phyloP scores from a whole-genome alignment of 495 filamentous ascomycete genomes.

The Ascodesmis nigricans region DNA sequence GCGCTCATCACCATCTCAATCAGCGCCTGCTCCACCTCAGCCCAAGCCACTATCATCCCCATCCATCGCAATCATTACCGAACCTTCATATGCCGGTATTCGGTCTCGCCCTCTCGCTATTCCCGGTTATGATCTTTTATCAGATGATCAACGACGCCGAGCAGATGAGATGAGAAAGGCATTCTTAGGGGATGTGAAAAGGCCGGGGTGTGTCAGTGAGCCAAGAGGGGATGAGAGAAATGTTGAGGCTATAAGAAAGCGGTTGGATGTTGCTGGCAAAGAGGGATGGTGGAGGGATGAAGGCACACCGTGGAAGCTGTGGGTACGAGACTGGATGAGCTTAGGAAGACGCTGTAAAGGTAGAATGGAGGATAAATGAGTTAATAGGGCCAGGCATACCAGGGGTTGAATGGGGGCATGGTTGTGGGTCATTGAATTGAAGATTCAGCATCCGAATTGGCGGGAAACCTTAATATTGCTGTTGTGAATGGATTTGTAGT shows the following conservation, averaged over 20 bases:
- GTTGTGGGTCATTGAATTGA: too few species aligned
- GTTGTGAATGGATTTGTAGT: too few species aligned
- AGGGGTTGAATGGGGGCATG: too few species aligned
- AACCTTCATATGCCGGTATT: constrained; percentile 14
- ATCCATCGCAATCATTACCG: too few species aligned
- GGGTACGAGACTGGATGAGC: too few species aligned
- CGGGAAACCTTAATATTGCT: too few species aligned
- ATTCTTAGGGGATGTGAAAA: constrained; percentile 11
- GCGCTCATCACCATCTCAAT: background rate
- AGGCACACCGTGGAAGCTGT: constrained; percentile 15
- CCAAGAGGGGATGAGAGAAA: background rate
- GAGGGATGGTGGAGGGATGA: constrained; percentile 17
- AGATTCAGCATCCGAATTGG: too few species aligned
- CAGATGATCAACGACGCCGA: constrained; percentile 4
- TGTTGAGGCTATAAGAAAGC: background rate
- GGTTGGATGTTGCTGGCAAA: background rate
- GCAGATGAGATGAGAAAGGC: constrained; percentile 11
- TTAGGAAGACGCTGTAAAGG: too few species aligned
- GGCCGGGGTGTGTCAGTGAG: background rate
- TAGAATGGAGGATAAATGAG: too few species aligned
- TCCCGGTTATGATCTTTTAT: constrained; percentile 11
- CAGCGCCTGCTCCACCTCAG: too few species aligned
- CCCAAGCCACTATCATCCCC: too few species aligned
- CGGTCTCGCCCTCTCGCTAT: constrained; percentile 11
- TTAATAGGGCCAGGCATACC: too few species aligned